Percentiles rank a stretch among this genome's conserved stretches.
Conservation (phyloP, 305 asterid genomes). For the Fraxinus dipetala region DNA sequence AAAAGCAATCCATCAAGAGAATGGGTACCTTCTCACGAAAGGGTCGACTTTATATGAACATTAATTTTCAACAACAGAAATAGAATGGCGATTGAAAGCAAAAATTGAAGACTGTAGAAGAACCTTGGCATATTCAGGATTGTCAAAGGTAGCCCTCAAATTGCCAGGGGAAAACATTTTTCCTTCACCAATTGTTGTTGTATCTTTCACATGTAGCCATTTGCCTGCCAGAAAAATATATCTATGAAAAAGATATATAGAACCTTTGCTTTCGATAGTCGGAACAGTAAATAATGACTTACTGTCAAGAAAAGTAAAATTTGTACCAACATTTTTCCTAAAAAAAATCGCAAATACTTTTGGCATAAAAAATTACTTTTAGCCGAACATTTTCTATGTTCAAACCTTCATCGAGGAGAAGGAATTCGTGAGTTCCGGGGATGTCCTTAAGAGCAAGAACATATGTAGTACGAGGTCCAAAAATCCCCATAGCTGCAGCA, state of each 20-base stretch:
- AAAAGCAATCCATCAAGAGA: not conserved
- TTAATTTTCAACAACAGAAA: not conserved
- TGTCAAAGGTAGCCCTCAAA: conserved; percentile 61
- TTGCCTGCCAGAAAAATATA: conserved; percentile 47
- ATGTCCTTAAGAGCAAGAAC: conserved; percentile 85
- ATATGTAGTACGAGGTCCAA: conserved; percentile 88
- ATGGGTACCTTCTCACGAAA: not conserved
- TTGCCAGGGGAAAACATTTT: conserved; percentile 77
- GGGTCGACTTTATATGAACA: not conserved
- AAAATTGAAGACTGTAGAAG: not conserved
- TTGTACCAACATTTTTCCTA: not conserved
- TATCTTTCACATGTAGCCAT: conserved; percentile 97
- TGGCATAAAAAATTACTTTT: not conserved
- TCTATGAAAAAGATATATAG: not conserved
- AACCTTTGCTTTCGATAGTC: not conserved
- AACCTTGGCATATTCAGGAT: conserved; percentile 61
- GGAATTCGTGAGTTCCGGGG: conserved; percentile 95
- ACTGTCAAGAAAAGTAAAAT: not conserved
- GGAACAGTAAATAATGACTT: not conserved
- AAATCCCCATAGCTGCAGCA: conserved; percentile 99
- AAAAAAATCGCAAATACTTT: not conserved
- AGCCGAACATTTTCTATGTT: not conserved
- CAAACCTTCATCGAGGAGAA: conserved; percentile 89
- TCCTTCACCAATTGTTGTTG: conserved; percentile 88
- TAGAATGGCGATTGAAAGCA: not conserved